Base-by-base conservation (phyloP, 2,329 filamentous ascomycete genomes). In the Aspergillus udagawae region DNA sequence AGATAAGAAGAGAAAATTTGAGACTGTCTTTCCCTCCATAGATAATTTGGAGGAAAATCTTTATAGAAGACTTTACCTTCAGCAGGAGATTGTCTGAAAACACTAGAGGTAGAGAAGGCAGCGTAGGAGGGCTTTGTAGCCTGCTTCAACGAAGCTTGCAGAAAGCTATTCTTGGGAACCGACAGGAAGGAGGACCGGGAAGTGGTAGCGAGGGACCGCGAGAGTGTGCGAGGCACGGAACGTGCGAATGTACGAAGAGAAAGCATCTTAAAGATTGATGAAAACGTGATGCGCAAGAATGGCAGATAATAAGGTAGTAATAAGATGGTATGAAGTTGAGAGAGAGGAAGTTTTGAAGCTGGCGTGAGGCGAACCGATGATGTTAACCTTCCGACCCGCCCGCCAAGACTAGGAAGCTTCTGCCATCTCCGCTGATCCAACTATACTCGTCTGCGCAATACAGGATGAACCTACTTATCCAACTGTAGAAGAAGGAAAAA, bases 241-340 rank as follows among this genome's bases (percentile, higher is more conserved):
- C 89, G 87, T 70, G 83, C 81, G 63, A 88, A 72, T 59, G 81
- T 78, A 73, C 88, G 83, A 64, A 90, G 78, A 64, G 88, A 87
- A 71, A 91, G 79, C 89, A 92, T 92, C 63, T 68, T 83, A 74
- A 63, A 60, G 52, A 14, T 20, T 38, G 25, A 27, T 29, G 38
- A 32, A 23, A 38, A 51, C 10, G 45, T 14, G 32, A 42, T 42
- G 32, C 25, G 25, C 12, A 29, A 53, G 44, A 35, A 21, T 48
- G 29, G 53, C 44, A 29, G 41, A 28, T 35, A 51, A 12, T 12
- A 29, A 12, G 10, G 21, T 23, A 5, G 12, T 44, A 12, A 23
- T 20, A 10, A 23, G 44, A 12, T 27, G 44, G 21, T 23, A 25
- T 27, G 44, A 25, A 47, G 44, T 23, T 47, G 12, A 23, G 12